Conservation (phyloP, 2,329 filamentous ascomycete species). For the Fusarium sublunatum region DNA sequence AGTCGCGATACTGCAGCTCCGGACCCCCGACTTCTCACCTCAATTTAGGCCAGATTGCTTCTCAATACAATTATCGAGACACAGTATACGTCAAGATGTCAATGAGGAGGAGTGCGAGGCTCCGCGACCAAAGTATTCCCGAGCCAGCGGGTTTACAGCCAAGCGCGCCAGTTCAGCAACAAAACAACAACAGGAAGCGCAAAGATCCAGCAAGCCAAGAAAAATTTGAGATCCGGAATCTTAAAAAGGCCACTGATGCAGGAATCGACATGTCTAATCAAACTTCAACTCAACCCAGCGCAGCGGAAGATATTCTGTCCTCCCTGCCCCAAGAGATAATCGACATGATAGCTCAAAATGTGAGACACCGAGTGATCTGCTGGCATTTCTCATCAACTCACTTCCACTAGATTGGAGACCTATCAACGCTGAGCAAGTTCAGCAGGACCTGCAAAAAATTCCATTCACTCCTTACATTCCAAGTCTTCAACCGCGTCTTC, state of each 20-base stretch:
- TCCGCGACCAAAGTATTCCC: not conserved
- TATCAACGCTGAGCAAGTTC: conserved; percentile 12
- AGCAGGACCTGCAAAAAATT: conserved; percentile 34
- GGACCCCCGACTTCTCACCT: too few relatives aligned
- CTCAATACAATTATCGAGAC: too few relatives aligned
- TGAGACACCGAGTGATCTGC: not conserved
- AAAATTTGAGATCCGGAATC: too few relatives aligned
- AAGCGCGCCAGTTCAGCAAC: not conserved
- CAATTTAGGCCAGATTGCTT: too few relatives aligned
- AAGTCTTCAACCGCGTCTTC: conserved; percentile 26
- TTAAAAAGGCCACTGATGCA: too few relatives aligned
- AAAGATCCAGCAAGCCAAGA: conserved; percentile 8
- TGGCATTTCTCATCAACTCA: too few relatives aligned
- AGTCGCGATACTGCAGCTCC: too few relatives aligned
- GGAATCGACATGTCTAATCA: too few relatives aligned
- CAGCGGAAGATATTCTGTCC: not conserved
- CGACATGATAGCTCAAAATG: conserved; percentile 23
- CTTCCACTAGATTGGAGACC: conserved; percentile 10
- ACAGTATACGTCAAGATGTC: conserved; percentile 23
- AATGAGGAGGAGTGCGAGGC: conserved; percentile 25
- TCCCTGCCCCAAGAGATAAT: conserved; percentile 32
- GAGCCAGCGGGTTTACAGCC: not conserved
- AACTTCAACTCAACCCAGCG: not conserved
- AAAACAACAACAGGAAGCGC: conserved; percentile 6
- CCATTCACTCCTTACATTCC: conserved; percentile 25